Evolutionary conservation across 2,329 filamentous ascomycete genomes (phyloP).

Genomic region (Cytospora mali): DNA sequence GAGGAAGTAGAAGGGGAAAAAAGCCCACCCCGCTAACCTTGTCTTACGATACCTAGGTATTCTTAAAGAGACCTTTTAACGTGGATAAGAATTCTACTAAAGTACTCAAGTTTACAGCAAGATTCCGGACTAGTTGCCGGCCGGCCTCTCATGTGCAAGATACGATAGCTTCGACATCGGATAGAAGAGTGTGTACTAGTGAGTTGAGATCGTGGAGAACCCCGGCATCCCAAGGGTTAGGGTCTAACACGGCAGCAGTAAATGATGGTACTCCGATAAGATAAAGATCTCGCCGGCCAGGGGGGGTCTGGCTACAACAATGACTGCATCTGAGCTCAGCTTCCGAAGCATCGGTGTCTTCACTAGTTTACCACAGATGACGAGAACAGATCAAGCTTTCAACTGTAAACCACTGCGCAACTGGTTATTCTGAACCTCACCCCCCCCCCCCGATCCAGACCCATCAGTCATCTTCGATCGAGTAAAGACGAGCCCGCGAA

Average conservation of each 20-base stretch:
- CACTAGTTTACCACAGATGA: not conserved
- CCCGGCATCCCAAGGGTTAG: conserved; percentile 5
- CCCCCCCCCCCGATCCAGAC: not conserved
- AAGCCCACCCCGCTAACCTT: not conserved
- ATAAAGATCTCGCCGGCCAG: conserved; percentile 14
- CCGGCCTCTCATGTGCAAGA: not conserved
- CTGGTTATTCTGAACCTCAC: not conserved
- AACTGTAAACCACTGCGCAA: not conserved
- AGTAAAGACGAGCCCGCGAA: not conserved
- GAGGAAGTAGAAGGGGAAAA: not conserved
- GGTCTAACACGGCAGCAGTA: too few relatives aligned
- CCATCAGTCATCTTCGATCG: not conserved
- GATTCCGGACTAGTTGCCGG: conserved; percentile 5
- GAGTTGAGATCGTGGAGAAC: not conserved
- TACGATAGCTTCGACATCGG: not conserved
- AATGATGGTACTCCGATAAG: conserved; percentile 17
- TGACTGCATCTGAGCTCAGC: not conserved
- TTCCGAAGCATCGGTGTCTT: not conserved
- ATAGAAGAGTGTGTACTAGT: not conserved
- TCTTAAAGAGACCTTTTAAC: too few relatives aligned
- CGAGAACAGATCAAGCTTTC: not conserved
- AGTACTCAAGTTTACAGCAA: not conserved
- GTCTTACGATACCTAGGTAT: too few relatives aligned
- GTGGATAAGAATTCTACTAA: not conserved
- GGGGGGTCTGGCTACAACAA: conserved; percentile 14